Evolutionary conservation across 2,329 filamentous ascomycete species (phyloP).

Genomic region (Aspergillus brasiliensis): DNA sequence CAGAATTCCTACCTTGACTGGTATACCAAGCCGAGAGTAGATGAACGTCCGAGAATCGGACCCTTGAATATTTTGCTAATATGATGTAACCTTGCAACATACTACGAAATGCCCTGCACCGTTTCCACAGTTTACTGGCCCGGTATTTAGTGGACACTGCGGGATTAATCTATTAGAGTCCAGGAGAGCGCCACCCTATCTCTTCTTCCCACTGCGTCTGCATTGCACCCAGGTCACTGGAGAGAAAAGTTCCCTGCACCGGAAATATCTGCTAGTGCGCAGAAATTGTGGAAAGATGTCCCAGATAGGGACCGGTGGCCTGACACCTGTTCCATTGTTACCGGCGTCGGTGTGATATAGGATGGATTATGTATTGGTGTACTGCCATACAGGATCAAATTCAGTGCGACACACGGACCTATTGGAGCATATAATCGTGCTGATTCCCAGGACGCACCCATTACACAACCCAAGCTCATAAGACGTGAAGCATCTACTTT

Average conservation of each 20-base stretch:
- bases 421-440: too few relatives aligned
- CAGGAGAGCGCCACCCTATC: not conserved
- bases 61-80: not conserved
- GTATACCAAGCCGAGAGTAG: not conserved
- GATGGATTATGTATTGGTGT: too few relatives aligned
- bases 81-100: not conserved
- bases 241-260: too few relatives aligned
- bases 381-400: too few relatives aligned
- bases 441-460: too few relatives aligned
- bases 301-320: too few relatives aligned
- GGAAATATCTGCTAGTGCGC: too few relatives aligned
- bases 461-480: not conserved
- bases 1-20: not conserved
- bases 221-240: not conserved
- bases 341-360: too few relatives aligned
- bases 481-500: not conserved
- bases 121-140: not conserved
- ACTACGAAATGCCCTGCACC: not conserved
- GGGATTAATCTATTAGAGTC: constrained; percentile 1
- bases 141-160: not conserved
- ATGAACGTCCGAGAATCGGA: not conserved
- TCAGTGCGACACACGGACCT: too few relatives aligned
- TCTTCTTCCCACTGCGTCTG: not conserved
- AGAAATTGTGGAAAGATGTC: too few relatives aligned
- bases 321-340: too few relatives aligned